Evolutionary conservation across 78 protist genomes (phyloP).

Genomic region (Acrasis kona): DNA sequence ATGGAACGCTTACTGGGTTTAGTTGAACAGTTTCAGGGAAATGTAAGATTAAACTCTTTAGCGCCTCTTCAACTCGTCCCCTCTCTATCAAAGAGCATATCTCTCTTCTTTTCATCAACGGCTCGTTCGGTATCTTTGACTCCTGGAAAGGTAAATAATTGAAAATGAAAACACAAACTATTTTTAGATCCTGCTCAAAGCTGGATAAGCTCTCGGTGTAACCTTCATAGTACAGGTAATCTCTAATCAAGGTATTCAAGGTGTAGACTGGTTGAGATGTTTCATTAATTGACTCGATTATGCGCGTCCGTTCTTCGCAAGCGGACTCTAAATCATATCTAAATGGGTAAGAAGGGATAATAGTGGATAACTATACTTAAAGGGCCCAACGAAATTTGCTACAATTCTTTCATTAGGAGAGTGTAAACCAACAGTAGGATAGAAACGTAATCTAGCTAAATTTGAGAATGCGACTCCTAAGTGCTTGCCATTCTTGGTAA

Average conservation of each 20-base stretch:
- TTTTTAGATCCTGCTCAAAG: too few species aligned
- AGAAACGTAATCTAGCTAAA: background rate
- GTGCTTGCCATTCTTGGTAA: conserved; percentile 7
- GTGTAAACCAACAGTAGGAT: background rate
- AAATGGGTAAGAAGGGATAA: too few species aligned
- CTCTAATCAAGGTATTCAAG: background rate
- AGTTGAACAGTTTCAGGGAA: background rate
- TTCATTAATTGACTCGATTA: background rate
- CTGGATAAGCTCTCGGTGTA: background rate
- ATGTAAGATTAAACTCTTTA: background rate
- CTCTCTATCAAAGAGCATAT: background rate
- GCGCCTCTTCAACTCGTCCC: background rate
- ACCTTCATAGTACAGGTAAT: background rate
- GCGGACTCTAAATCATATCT: background rate
- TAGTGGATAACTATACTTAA: too few species aligned
- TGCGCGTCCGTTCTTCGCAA: background rate
- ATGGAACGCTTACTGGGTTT: background rate
- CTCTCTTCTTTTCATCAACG: background rate
- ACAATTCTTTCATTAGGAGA: background rate
- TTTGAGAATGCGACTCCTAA: background rate
- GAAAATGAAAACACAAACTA: too few species aligned
- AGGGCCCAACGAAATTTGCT: background rate
- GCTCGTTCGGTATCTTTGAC: background rate
- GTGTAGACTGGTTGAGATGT: background rate
- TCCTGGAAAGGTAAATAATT: too few species aligned